These are phyloP conservation scores for Ophiognomonia clavigignenti-juglandacearum DNA, from an alignment of 2,329 filamentous ascomycete species.

Conservation along the genomic window DNA sequence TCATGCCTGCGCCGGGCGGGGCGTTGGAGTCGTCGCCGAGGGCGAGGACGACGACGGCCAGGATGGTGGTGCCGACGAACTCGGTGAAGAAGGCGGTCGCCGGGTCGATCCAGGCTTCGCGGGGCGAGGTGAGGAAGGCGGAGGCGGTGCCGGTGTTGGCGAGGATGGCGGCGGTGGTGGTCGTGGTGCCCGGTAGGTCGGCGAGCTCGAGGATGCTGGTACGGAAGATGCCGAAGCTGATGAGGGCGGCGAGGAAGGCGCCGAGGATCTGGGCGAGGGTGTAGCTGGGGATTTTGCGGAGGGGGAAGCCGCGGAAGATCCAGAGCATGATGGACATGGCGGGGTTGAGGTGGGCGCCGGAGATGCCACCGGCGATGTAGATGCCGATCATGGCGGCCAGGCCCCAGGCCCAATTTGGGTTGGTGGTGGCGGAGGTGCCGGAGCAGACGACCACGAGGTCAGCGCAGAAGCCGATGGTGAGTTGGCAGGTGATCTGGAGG, in stretches of 20 bases:
- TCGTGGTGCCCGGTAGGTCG: no score
- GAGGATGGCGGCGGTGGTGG: conserved; percentile 17
- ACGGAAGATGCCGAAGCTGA: conserved; percentile 38
- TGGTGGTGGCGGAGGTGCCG: conserved; percentile 29
- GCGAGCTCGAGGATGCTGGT: conserved; percentile 28
- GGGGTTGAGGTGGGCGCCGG: conserved; percentile 41
- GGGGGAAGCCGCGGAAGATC: conserved; percentile 48
- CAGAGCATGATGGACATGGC: conserved; percentile 38
- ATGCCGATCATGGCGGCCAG: conserved; percentile 48
- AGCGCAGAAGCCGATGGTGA: conserved; percentile 43
- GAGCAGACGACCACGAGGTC: conserved; percentile 39
- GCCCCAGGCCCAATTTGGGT: conserved; percentile 45
- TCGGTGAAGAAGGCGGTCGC: conserved; percentile 42
- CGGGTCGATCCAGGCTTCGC: conserved; percentile 30
- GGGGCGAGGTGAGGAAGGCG: conserved; percentile 38
- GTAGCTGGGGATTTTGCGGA: conserved; percentile 44
- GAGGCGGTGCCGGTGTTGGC: conserved; percentile 28
- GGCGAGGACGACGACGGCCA: conserved; percentile 37
- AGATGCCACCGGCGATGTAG: conserved; percentile 42
- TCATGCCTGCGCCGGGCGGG: conserved; percentile 45
- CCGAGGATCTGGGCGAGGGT: conserved; percentile 47
- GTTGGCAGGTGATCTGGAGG: conserved; percentile 9
- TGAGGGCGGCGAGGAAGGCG: conserved; percentile 43
- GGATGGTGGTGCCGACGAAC: conserved; percentile 36
- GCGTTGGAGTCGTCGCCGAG: conserved; percentile 41